phyloP scores from a whole-genome alignment of 345 rosid species.

The Eucalyptus erythrocorys region DNA sequence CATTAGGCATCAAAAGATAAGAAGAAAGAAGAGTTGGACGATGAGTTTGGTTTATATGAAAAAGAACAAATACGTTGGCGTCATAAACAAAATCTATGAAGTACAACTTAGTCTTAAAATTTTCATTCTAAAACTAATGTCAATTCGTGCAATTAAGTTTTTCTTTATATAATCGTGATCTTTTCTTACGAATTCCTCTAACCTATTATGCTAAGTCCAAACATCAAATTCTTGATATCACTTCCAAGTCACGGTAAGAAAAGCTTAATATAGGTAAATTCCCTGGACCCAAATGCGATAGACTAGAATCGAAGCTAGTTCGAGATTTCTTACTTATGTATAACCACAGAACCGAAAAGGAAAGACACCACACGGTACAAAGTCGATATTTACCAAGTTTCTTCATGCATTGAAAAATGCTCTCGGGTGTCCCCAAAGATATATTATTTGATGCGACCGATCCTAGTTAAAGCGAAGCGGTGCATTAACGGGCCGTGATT shows the following conservation, averaged over 20 bases:
- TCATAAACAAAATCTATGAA: background rate
- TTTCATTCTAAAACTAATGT: no score
- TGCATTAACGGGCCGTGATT: constrained; percentile 24
- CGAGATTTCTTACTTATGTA: no score
- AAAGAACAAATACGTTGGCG: background rate
- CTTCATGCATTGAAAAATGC: background rate
- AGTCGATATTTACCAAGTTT: background rate
- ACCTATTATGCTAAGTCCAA: no score
- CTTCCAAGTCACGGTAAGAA: no score
- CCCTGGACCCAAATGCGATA: background rate
- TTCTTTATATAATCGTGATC: no score
- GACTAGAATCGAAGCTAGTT: background rate
- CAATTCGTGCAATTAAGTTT: no score
- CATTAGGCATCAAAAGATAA: background rate
- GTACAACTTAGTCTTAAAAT: no score
- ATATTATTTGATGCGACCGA: background rate
- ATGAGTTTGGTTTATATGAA: background rate
- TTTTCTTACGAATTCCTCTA: no score
- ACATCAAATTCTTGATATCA: no score
- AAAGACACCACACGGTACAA: background rate
- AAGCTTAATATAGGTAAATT: no score
- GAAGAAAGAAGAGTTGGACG: background rate
- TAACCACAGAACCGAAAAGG: background rate
- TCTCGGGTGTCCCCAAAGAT: background rate
- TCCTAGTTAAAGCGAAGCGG: background rate